Base-by-base conservation (phyloP, 2,329 filamentous ascomycete genomes). In the Curvularia lunata region DNA sequence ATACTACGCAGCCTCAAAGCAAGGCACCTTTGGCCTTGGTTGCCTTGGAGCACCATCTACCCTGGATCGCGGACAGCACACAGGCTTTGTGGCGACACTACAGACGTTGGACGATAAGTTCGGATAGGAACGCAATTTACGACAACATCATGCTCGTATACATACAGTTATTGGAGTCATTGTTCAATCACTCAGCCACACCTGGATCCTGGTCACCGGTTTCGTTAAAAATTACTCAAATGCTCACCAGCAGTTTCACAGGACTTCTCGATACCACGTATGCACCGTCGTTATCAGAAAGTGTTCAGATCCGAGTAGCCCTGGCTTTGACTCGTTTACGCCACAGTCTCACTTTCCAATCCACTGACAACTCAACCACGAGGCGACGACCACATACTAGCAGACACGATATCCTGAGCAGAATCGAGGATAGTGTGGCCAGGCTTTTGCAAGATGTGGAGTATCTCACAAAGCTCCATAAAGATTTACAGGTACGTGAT, bases 401-500 rank as follows among this genome's bases (percentile, higher is more conserved):
- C 32, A 56, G 42, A 37, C 32, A 40, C 7, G 41, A 63, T 30
- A 38, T 70, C 9, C 49, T 47, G 27, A 61, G 67, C 13, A 47
- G 47, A 21, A 13, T 75, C 18, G 62, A 69, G 37, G 54, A 64
- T 10, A 54, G n/a, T 8, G 56, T 74, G 21, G 13, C 54, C 27
- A 48, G 49, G 21, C 52, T 68, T 1, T 75, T 71, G 45, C 62
- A 66, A 10, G 60, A 73, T 23, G 27, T 38, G 1, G 54, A 62
- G 21, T 49, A 50, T 8, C 62, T 74, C 16, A 59, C 48, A 4
- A 47, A 37, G 3, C 47, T 77, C 16, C 54, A 67, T 1, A 68
- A 62, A 55, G 72, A 77, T 45, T 47, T 77, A 45, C 71, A 75
- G 66, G 75, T 77, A 67, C 32, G 68, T 52, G 25, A 4, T 19